Evolutionary conservation across 257 asterid genomes (phyloP).

Genomic region (Nicotiana paniculata): DNA sequence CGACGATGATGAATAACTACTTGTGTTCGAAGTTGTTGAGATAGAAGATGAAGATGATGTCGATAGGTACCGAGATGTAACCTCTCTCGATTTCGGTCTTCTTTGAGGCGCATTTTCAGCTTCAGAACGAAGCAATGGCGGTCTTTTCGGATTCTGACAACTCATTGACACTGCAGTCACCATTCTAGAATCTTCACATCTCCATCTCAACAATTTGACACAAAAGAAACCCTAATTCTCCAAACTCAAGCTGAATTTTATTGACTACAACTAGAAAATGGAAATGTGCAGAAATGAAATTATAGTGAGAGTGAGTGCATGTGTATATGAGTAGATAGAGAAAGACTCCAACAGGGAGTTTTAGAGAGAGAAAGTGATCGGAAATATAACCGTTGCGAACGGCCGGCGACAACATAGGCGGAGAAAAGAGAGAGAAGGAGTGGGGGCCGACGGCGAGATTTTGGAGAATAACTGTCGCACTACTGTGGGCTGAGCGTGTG

Average conservation of each 20-base stretch:
- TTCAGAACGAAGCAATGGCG: constrained; percentile 59
- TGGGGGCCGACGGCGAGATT: constrained; percentile 18
- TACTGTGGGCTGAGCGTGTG: constrained; percentile 4
- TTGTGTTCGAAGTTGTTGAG: constrained; percentile 51
- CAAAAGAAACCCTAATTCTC: constrained; percentile 19
- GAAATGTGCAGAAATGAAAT: no score
- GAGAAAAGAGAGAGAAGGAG: constrained; percentile 12
- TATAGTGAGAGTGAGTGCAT: not conserved
- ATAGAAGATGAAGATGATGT: constrained; percentile 55
- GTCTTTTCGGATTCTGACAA: constrained; percentile 37
- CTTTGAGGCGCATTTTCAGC: constrained; percentile 31
- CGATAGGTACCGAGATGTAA: constrained; percentile 57
- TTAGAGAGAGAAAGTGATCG: constrained; percentile 23
- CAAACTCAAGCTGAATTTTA: constrained; percentile 10
- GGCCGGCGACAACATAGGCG: constrained; percentile 27
- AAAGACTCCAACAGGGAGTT: constrained; percentile 12
- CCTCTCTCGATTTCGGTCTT: constrained; percentile 51
- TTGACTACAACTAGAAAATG: constrained; percentile 6
- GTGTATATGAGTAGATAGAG: not conserved
- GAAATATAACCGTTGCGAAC: constrained; percentile 40
- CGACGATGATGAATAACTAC: not conserved
- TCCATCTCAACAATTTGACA: not conserved
- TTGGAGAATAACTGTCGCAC: constrained; percentile 33
- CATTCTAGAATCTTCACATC: constrained; percentile 49
- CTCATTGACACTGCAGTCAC: constrained; percentile 46